Base-by-base conservation (phyloP, 352 stramenopile genomes). In the Globisporangium alternatum region DNA sequence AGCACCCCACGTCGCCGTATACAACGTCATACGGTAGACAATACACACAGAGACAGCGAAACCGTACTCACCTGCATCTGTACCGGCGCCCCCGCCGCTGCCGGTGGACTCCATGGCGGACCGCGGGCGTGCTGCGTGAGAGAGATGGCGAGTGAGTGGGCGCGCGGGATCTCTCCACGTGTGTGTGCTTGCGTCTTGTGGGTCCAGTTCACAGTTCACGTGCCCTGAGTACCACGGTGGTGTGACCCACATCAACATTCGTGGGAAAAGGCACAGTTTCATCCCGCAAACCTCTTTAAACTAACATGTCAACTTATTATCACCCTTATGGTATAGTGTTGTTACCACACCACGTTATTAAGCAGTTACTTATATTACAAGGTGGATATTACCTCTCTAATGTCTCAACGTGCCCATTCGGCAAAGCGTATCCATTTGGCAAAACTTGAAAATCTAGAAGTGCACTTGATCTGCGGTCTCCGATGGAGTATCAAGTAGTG, bases 131-230 rank as follows among this genome's bases (percentile, higher is more conserved):
- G 31, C 58, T 53, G 22, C 47, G 28, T 41, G 49, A 56, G 59
- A 56, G 59, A 56, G 44, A 35, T 28, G 10, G 21, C 12, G 58
- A 33, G 58, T 19, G 59, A 43, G 44, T n/a, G n/a, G 22, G 44
- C 37, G 22, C 28, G 25, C 56, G 56, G 56, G 56, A 62, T 57
- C 59, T 65, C 31, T 43, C 8, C 56, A 49, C 56, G 25, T 53
- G 37, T 56, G 49, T 17, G 54, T 60, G 55, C 15, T 9, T 59
- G 30, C 17, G 48, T 37, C 51, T 41, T 57, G 52, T 58, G 52
- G 52, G 52, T 58, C 52, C 52, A 58, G 52, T 58, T 58, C 51
- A 43, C 25, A 37, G 31, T 59, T 49, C 25, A 51, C n/a, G n/a
- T 39, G 21, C 47, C 47, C 28, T 56, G 49, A 56, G 28, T 41